Conservation (phyloP, 768 basidiomycete genomes). For the Daedaleopsis nitida region DNA sequence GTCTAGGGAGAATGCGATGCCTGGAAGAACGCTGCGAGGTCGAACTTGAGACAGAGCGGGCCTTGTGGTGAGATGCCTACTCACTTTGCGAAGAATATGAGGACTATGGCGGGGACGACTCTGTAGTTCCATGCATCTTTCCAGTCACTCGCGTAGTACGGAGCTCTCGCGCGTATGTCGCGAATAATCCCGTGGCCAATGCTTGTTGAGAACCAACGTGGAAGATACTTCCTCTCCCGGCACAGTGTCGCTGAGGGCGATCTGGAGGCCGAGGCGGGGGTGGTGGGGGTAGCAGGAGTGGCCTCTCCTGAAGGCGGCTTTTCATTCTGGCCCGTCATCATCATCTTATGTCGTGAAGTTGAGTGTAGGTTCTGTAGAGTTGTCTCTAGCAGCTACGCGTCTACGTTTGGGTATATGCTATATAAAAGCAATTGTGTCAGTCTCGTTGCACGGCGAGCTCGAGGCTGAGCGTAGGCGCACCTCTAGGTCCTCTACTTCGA, state of each 20-base stretch:
- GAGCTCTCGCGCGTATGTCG: constrained; percentile 71
- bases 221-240: not conserved
- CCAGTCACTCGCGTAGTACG: constrained; percentile 89
- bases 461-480: not conserved
- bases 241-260: constrained; percentile 16
- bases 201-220: constrained; percentile 10
- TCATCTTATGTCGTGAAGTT: not conserved
- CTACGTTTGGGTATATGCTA: not conserved
- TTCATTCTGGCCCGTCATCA: not conserved
- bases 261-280: constrained; percentile 2
- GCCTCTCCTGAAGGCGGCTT: not conserved
- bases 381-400: not conserved
- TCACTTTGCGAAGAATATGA: constrained; percentile 86
- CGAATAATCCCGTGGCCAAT: constrained; percentile 61
- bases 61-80: constrained; percentile 24
- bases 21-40: constrained; percentile 70
- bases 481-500: not conserved
- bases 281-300: not conserved
- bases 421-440: not conserved
- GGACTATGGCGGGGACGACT: constrained; percentile 81
- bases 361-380: not conserved
- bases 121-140: constrained; percentile 90
- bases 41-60: not conserved
- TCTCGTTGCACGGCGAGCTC: too few relatives aligned
- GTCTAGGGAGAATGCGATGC: constrained; percentile 90